phyloP scores from a whole-genome alignment of 257 asterid genomes.

The Ajuga chamaepitys region DNA sequence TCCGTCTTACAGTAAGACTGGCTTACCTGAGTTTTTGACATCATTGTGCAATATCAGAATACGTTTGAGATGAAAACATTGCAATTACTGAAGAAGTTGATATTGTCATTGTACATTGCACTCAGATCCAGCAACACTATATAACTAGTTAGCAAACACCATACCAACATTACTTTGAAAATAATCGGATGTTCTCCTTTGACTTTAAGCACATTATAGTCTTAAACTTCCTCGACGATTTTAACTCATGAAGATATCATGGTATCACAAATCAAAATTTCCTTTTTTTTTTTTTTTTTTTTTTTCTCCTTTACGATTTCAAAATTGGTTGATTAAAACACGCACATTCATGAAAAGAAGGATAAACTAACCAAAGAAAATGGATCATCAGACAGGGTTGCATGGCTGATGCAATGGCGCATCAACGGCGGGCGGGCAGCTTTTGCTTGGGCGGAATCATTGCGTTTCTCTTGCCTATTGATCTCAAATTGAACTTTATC shows the following conservation, averaged over 20 bases:
- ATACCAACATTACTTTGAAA: too few species aligned
- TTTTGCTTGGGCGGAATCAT: conserved; percentile 38
- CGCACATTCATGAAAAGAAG: not conserved
- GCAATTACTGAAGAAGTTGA: not conserved
- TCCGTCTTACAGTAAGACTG: too few species aligned
- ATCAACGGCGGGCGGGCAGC: conserved; percentile 63
- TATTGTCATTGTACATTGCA: not conserved
- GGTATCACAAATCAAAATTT: not conserved
- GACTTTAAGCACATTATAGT: not conserved
- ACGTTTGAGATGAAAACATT: not conserved
- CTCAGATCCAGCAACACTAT: not conserved
- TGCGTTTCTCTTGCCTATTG: conserved; percentile 33
- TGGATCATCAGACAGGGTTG: conserved; percentile 51
- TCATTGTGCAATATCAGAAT: not conserved
- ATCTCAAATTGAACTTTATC: conserved; percentile 26
- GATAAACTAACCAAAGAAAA: conserved; percentile 43
- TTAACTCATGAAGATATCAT: not conserved
- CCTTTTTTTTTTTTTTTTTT: too few species aligned
- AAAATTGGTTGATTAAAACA: not conserved
- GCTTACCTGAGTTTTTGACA: not conserved
- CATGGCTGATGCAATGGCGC: conserved; percentile 87
- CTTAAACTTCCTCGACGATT: not conserved
- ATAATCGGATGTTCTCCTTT: not conserved
- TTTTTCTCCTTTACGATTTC: too few species aligned
- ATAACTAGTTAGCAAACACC: too few species aligned